Base-by-base conservation (phyloP, 495 filamentous ascomycete genomes). In the Polyplosphaeria fusca region DNA sequence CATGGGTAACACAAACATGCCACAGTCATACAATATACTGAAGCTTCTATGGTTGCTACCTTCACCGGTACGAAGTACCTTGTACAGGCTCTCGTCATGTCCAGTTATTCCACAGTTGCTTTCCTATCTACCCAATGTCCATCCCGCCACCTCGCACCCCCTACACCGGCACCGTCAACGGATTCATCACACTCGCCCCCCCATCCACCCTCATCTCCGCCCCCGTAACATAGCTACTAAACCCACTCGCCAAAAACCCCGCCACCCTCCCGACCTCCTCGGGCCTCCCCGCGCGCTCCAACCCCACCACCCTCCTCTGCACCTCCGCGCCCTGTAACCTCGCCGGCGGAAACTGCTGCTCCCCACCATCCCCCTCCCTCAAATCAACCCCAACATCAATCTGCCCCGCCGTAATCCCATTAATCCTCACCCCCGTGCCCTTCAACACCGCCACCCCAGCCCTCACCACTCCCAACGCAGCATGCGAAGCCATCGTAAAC, bases 341-440 rank as follows among this genome's bases (percentile, higher is more conserved):
- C 5, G 76, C 68, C 2, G 81, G 80, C 25, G 80, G 81, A 25
- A 83, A 73, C 62, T 84, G 80, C 2, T 23, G 23, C 3, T 19
- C 70, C 62, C 23, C 70, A 73, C 76, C 80, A 77, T n/a, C 71
- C 63, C 75, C 77, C 76, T 52, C 71, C 43, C 75, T 70, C 52
- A 82, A 66, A 61, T 82, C 77, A 25, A 82, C 75, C 0, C 81
- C 81, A 26, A 78, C 73, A 67, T 83, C 80, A 47, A 83, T 80
- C 65, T 82, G 77, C 5, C 81, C 81, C 3, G 77, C 74, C 14
- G 74, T 76, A 42, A 83, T 80, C 57, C 75, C 79, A 49, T 84
- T 85, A 53, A 84, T 81, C 44, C 82, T 66, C 23, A 85, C 76
- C 22, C 81, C 80, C 28, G 76, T 77, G 11, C 79, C 69, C 64